These are phyloP conservation scores for Jacaranda copaia DNA, from an alignment of 257 asterid genomes.

Conservation along the genomic window DNA sequence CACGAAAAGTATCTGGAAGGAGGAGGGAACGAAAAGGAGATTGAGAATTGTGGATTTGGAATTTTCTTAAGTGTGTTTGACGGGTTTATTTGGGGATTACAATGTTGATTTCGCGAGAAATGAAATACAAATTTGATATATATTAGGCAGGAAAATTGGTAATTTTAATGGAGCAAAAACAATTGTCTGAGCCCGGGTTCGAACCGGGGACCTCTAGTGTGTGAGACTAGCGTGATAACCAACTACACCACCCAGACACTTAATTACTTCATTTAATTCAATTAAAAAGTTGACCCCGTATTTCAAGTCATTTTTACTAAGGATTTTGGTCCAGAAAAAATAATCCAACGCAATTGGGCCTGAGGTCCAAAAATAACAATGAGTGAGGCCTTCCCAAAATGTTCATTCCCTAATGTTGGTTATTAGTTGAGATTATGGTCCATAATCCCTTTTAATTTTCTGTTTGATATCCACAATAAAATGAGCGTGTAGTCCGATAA, in stretches of 20 bases:
- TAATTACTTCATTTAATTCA: slow-evolving; percentile 14
- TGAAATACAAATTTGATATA: background rate
- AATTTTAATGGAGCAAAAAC: background rate
- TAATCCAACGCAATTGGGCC: too few relatives aligned
- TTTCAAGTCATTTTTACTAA: too few relatives aligned
- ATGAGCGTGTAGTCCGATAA: too few relatives aligned
- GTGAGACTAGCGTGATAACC: slow-evolving; percentile 99
- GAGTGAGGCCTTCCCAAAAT: too few relatives aligned
- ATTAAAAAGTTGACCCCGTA: too few relatives aligned
- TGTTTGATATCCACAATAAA: too few relatives aligned
- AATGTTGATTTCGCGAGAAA: background rate
- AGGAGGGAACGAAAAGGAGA: slow-evolving; percentile 21
- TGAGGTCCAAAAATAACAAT: too few relatives aligned
- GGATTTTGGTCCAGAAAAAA: too few relatives aligned
- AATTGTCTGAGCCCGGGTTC: slow-evolving; percentile 97
- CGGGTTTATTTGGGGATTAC: slow-evolving; percentile 25
- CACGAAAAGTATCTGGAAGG: slow-evolving; percentile 9
- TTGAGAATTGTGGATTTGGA: slow-evolving; percentile 30
- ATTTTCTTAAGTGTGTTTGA: background rate
- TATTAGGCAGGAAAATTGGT: background rate
- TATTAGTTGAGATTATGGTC: too few relatives aligned
- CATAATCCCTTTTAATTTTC: too few relatives aligned
- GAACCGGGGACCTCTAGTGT: slow-evolving; percentile 99
- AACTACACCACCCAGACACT: slow-evolving; percentile 98
- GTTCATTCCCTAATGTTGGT: too few relatives aligned